Evolutionary conservation across 495 filamentous ascomycete genomes (phyloP).

Genomic region (Talaromyces ruber): DNA sequence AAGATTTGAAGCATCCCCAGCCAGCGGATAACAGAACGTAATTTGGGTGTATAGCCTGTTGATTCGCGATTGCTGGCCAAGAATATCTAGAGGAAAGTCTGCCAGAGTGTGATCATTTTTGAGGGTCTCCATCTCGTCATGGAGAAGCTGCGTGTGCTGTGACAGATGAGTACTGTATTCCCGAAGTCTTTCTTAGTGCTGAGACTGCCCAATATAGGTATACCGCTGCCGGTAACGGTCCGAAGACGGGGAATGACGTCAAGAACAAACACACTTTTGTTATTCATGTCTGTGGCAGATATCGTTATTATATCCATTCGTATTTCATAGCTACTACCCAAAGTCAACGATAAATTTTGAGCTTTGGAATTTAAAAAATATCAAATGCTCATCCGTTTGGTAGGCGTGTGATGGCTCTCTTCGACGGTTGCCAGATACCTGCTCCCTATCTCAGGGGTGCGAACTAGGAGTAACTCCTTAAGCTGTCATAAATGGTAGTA

Average conservation of each 20-base stretch:
- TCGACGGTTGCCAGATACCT: too few relatives aligned
- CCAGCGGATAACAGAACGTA: constrained; percentile 24
- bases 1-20: constrained; percentile 12
- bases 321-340: too few relatives aligned
- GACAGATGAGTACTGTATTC: not conserved
- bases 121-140: not conserved
- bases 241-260: not conserved
- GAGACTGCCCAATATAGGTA: not conserved
- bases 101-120: not conserved
- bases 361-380: too few relatives aligned
- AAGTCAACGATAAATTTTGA: too few relatives aligned
- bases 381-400: too few relatives aligned
- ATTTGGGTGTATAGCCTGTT: constrained; percentile 37
- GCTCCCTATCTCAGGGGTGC: too few relatives aligned
- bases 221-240: not conserved
- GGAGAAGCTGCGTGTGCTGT: not conserved
- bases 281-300: too few relatives aligned
- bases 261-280: not conserved
- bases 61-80: constrained; percentile 19
- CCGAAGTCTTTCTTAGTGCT: too few relatives aligned
- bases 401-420: too few relatives aligned
- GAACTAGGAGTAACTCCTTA: too few relatives aligned
- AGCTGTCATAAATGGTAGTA: too few relatives aligned
- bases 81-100: constrained; percentile 15
- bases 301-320: too few relatives aligned